Conservation (phyloP, 2,329 filamentous ascomycete species). For the Cladosporium sp. region DNA sequence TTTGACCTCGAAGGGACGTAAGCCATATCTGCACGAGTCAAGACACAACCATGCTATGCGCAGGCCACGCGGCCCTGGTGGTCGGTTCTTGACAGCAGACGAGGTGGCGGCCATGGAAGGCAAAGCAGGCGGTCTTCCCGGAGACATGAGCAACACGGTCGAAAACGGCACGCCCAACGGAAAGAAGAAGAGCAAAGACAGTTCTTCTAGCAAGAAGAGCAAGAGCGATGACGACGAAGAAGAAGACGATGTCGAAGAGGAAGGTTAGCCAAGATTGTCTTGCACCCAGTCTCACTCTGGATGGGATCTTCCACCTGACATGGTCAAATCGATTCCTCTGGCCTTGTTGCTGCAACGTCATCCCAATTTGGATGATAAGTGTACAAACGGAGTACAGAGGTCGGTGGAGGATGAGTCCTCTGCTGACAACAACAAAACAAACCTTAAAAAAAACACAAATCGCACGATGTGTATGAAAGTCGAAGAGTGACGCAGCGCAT, state of each 20-base stretch:
- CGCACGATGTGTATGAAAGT: constrained; percentile 14
- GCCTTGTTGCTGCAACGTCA: not conserved
- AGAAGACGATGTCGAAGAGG: constrained; percentile 23
- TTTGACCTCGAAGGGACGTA: constrained; percentile 89
- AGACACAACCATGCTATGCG: constrained; percentile 98
- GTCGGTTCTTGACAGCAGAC: constrained; percentile 92
- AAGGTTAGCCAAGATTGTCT: constrained; percentile 1
- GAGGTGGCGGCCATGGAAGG: constrained; percentile 89
- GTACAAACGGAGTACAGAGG: not conserved
- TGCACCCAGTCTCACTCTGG: not conserved
- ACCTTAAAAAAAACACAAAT: not conserved
- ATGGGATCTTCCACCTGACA: not conserved
- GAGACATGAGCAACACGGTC: constrained; percentile 14
- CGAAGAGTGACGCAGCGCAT: not conserved
- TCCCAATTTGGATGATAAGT: not conserved
- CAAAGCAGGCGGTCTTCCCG: constrained; percentile 39
- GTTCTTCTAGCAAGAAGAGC: constrained; percentile 17
- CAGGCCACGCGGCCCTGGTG: constrained; percentile 86
- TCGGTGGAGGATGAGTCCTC: not conserved
- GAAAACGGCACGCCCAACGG: constrained; percentile 14
- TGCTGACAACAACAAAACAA: not conserved
- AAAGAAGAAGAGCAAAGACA: constrained; percentile 15
- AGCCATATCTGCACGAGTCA: constrained; percentile 96
- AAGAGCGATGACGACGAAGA: constrained; percentile 21
- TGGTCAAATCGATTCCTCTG: not conserved